phyloP scores from a whole-genome alignment of 2,329 filamentous ascomycete genomes.

The Ceratocystiopsis minuta region DNA sequence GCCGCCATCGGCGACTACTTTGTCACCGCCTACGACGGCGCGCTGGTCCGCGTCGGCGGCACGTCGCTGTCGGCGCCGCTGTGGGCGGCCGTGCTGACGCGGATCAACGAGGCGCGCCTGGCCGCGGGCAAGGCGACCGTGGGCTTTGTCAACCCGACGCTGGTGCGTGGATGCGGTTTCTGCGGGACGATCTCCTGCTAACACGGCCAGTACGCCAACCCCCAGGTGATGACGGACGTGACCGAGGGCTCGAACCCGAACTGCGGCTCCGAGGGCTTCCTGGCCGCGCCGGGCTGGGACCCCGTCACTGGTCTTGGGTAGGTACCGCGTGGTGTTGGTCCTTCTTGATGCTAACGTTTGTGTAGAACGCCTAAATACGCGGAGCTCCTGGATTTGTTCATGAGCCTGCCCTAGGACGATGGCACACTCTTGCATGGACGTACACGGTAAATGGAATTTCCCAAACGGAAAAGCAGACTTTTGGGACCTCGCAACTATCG shows the following conservation, averaged over 20 bases:
- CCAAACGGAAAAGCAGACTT: too few relatives aligned
- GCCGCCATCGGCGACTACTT: slow-evolving; percentile 15
- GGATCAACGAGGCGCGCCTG: slow-evolving; percentile 46
- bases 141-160: slow-evolving; percentile 17
- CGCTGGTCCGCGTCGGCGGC: slow-evolving; percentile 25
- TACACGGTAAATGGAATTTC: too few relatives aligned
- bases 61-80: slow-evolving; percentile 35
- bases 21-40: slow-evolving; percentile 19
- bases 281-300: slow-evolving; percentile 11
- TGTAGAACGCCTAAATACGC: too few relatives aligned
- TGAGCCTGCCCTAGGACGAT: too few relatives aligned
- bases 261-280: slow-evolving; percentile 15
- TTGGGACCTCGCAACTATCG: too few relatives aligned
- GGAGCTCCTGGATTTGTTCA: too few relatives aligned
- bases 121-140: slow-evolving; percentile 23
- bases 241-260: slow-evolving; percentile 14
- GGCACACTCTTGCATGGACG: too few relatives aligned
- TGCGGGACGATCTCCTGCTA: too few relatives aligned
- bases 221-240: slow-evolving; percentile 15
- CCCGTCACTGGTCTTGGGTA: too few relatives aligned
- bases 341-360: too few relatives aligned
- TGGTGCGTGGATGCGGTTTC: too few relatives aligned
- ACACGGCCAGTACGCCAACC: slow-evolving; percentile 11
- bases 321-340: too few relatives aligned
- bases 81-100: slow-evolving; percentile 37